These are phyloP conservation scores for Gentiana macrophylla DNA, from an alignment of 257 asterid species.

Conservation along the genomic window DNA sequence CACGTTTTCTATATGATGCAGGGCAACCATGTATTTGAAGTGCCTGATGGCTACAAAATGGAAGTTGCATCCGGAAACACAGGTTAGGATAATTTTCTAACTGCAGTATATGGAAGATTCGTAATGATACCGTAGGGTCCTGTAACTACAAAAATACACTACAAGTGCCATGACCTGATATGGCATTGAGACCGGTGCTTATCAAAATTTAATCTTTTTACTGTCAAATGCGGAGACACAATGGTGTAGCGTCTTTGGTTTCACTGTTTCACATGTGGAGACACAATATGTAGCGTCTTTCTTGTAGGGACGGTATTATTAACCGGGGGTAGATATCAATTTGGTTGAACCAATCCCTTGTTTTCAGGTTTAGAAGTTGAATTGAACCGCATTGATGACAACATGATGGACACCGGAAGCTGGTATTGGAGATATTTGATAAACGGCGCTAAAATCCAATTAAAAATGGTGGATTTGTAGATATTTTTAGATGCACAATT, in stretches of 20 bases:
- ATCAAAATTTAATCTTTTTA: neutral
- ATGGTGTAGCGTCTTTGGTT: neutral
- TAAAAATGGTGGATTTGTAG: conserved; percentile 59
- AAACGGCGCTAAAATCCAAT: conserved; percentile 47
- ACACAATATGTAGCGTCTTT: neutral
- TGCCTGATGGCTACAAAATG: conserved; percentile 87
- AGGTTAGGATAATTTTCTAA: conserved; percentile 33
- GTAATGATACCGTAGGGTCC: neutral
- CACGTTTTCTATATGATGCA: conserved; percentile 19
- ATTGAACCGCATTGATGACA: conserved; percentile 49
- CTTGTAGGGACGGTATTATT: neutral
- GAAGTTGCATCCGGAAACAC: conserved; percentile 56
- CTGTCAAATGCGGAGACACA: neutral
- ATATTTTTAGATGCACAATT: conserved; percentile 7
- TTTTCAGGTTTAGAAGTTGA: conserved; percentile 27
- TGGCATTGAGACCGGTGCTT: too few relatives aligned
- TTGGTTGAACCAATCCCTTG: neutral
- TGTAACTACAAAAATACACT: too few relatives aligned
- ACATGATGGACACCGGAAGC: conserved; percentile 71
- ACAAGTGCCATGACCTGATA: too few relatives aligned
- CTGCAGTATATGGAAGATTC: neutral
- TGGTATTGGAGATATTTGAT: conserved; percentile 87
- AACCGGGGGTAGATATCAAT: neutral
- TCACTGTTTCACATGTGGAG: neutral
- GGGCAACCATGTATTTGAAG: conserved; percentile 85